Conservation (phyloP, 306 rosid genomes). For the Argentina anserina region DNA sequence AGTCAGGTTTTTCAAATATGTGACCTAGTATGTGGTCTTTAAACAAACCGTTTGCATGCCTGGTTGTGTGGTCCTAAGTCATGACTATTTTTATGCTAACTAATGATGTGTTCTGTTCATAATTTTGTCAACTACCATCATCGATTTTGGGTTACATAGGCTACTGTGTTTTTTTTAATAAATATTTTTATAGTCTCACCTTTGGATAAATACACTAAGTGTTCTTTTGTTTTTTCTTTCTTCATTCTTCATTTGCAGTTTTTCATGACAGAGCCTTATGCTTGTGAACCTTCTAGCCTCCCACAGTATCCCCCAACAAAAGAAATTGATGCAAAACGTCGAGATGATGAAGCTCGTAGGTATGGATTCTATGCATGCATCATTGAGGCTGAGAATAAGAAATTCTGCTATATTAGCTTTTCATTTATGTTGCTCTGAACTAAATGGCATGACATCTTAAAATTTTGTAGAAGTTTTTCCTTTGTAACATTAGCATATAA, state of each 20-base stretch:
- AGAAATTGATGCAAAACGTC: conserved; percentile 87
- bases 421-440: not conserved
- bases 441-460: not conserved
- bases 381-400: not conserved
- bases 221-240: conserved; percentile 27
- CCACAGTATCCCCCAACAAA: conserved; percentile 95
- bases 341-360: conserved; percentile 83
- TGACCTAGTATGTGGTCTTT: not conserved
- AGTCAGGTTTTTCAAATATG: not conserved
- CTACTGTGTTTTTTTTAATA: conserved; percentile 2
- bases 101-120: not conserved
- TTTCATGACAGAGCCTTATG: conserved; percentile 78
- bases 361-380: conserved; percentile 25
- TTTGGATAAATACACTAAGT: no score
- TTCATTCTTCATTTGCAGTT: conserved; percentile 58
- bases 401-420: not conserved
- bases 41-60: not conserved
- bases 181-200: conserved; percentile 10
- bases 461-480: not conserved
- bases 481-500: not conserved
- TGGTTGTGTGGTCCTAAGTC: conserved; percentile 17
- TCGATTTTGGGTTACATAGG: not conserved
- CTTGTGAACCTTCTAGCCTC: conserved; percentile 89
- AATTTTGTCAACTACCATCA: not conserved
- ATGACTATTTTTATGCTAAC: not conserved